Percentiles rank a stretch among this genome's conserved stretches.
phyloP scores from a whole-genome alignment of 805 yeast genomes.

The Candida qinlingensis region DNA sequence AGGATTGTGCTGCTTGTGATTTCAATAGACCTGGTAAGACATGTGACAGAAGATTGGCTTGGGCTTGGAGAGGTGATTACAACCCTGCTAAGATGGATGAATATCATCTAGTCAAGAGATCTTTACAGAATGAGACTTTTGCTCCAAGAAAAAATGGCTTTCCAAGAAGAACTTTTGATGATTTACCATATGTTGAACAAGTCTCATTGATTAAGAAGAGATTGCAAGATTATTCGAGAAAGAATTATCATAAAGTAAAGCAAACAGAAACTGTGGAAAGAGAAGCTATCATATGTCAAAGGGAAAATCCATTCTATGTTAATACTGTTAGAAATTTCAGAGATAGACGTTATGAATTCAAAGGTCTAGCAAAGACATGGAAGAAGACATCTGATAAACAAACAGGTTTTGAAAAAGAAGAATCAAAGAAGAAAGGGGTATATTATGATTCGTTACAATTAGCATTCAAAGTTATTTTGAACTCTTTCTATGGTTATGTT shows the following conservation, averaged over 20 bases:
- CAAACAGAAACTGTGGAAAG: constrained; percentile 80
- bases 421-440: constrained; percentile 90
- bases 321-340: constrained; percentile 91
- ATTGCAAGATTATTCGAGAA: constrained; percentile 76
- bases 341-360: constrained; percentile 94
- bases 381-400: constrained; percentile 68
- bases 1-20: constrained; percentile 96
- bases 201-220: constrained; percentile 70
- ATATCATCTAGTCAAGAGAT: constrained; percentile 81
- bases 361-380: constrained; percentile 91
- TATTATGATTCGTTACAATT: constrained; percentile 91
- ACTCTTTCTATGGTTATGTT: constrained; percentile 96
- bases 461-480: constrained; percentile 94
- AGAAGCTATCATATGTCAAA: constrained; percentile 92
- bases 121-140: constrained; percentile 73
- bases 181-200: constrained; percentile 72
- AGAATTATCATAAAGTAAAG: constrained; percentile 76
- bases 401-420: constrained; percentile 60
- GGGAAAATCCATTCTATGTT: constrained; percentile 96
- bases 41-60: constrained; percentile 86
- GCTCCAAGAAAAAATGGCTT: constrained; percentile 54
- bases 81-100: constrained; percentile 89
- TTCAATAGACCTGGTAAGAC: constrained; percentile 91
- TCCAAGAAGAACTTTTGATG: constrained; percentile 65
- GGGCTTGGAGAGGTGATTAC: constrained; percentile 99